phyloP scores from a whole-genome alignment of 305 asterid species.

The Plantago coronopus region DNA sequence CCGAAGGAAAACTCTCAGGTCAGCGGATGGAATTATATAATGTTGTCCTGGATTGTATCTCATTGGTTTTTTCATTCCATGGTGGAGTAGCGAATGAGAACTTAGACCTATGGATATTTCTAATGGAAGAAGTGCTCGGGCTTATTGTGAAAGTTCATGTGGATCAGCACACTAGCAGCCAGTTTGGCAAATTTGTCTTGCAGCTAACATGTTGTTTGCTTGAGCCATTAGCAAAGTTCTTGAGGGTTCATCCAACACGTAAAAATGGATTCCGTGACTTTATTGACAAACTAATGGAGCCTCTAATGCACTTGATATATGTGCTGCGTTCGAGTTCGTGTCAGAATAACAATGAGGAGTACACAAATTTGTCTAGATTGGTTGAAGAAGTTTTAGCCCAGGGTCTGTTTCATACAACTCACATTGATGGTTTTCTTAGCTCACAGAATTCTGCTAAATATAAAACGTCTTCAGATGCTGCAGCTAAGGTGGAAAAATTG shows the following conservation, averaged over 20 bases:
- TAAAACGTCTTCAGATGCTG: constrained; percentile 41
- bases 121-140: constrained; percentile 45
- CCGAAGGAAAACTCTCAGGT: constrained; percentile 27
- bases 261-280: constrained; percentile 65
- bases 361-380: constrained; percentile 38
- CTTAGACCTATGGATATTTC: constrained; percentile 62
- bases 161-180: constrained; percentile 42
- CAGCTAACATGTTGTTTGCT: constrained; percentile 53
- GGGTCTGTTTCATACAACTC: constrained; percentile 80
- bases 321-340: constrained; percentile 36
- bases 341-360: constrained; percentile 35
- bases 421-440: constrained; percentile 70
- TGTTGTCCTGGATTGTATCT: constrained; percentile 53
- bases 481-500: constrained; percentile 39
- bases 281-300: constrained; percentile 75
- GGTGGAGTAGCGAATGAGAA: constrained; percentile 72
- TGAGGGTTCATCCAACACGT: constrained; percentile 71
- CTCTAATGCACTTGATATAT: constrained; percentile 54
- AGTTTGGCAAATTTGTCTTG: constrained; percentile 40
- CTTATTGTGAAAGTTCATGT: constrained; percentile 40
- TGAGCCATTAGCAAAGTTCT: constrained; percentile 72
- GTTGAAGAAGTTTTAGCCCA: constrained; percentile 72
- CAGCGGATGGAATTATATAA: constrained; percentile 42
- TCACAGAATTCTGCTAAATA: constrained; percentile 52
- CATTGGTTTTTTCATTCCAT: constrained; percentile 60